phyloP scores from a whole-genome alignment of 2,329 filamentous ascomycete genomes.

The Pseudocercospora musae region DNA sequence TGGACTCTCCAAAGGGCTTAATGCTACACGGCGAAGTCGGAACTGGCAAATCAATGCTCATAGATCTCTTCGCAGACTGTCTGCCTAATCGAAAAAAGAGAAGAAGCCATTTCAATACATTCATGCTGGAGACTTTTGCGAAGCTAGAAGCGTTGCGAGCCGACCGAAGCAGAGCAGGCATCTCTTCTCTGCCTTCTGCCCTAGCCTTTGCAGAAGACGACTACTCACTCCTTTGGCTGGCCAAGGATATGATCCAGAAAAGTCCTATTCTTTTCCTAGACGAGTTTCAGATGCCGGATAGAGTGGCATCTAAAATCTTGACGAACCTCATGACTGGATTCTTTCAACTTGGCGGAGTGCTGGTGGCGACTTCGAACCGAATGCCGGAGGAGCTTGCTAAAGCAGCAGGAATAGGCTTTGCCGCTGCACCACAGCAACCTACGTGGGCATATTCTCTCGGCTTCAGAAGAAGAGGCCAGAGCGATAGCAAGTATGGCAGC shows the following conservation, averaged over 20 bases:
- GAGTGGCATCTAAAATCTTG: constrained; percentile 73
- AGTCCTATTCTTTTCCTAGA: constrained; percentile 77
- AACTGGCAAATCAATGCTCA: constrained; percentile 80
- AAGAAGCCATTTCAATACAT: constrained; percentile 80
- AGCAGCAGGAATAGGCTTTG: constrained; percentile 68
- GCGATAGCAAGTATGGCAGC: constrained; percentile 54
- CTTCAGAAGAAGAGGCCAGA: constrained; percentile 30
- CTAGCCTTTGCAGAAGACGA: constrained; percentile 45
- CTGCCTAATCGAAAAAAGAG: constrained; percentile 70
- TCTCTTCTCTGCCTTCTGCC: constrained; percentile 7
- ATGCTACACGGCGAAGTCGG: constrained; percentile 80
- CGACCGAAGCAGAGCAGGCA: constrained; percentile 26
- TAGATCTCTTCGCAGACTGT: constrained; percentile 75
- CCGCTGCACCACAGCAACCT: constrained; percentile 52
- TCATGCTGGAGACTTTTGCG: constrained; percentile 75
- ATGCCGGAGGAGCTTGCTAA: constrained; percentile 80
- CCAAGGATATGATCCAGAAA: constrained; percentile 70
- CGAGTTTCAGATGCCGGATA: constrained; percentile 79
- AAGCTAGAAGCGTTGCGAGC: constrained; percentile 64
- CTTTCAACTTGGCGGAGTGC: constrained; percentile 76
- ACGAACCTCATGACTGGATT: constrained; percentile 75
- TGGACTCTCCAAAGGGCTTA: constrained; percentile 70
- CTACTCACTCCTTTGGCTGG: constrained; percentile 70
- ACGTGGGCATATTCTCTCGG: constrained; percentile 40
- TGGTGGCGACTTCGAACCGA: constrained; percentile 76